Evolutionary conservation across 1,284 basidiomycete species (phyloP), one percentile per base, ranked within the genome.

Genomic region (Hypsizygus ulmarius): DNA sequence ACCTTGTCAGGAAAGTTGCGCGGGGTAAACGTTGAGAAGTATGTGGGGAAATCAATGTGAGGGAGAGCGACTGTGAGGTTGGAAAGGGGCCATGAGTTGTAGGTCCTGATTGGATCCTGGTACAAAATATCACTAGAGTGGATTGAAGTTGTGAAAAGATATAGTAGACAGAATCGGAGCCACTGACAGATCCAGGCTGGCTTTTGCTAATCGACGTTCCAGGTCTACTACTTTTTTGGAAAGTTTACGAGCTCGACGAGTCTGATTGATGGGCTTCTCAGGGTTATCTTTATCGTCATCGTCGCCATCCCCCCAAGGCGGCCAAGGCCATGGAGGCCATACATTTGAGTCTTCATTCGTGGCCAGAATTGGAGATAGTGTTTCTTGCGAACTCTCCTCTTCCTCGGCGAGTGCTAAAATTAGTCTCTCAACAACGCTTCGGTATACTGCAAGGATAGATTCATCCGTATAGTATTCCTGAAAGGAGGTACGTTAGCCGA

Each of bases 391-490:
- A 32, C 56, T 49, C 45, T 64, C 58, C 27, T 67, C 63, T 52
- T 74, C 72, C 49, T 83, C 75, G 27, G 77, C 78, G n/a, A 93
- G 69, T 5, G 78, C 72, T 7, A 76, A 58, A 14, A 97, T 74
- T 8, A 95, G 74, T 15, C 79, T 77, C 56, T 83, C 75, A 18
- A 96, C 70, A 12, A 91, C 83, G 36, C 74, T 71, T 53, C 78
- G 74, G 68, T 97, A 97, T 9, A 90, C 68, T 18, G 81, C 75
- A 16, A 84, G 66, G 39, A 92, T 80, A 0, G 74, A 71, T 46
- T 84, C 71, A 52, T 98, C 95, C 40, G 88, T 79, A 65, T 93
- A 98, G 66, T 98, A 97, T 70, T 95, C 91, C 84, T 91, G 58
- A 14, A n/a, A 46, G 33, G 55, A 16, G 53, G 30, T 39, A 38